Percentiles rank a stretch among this genome's conserved stretches.
phyloP scores from a whole-genome alignment of 225 moss, liverwort and hornwort genomes.

The Physcomitrium patens region DNA sequence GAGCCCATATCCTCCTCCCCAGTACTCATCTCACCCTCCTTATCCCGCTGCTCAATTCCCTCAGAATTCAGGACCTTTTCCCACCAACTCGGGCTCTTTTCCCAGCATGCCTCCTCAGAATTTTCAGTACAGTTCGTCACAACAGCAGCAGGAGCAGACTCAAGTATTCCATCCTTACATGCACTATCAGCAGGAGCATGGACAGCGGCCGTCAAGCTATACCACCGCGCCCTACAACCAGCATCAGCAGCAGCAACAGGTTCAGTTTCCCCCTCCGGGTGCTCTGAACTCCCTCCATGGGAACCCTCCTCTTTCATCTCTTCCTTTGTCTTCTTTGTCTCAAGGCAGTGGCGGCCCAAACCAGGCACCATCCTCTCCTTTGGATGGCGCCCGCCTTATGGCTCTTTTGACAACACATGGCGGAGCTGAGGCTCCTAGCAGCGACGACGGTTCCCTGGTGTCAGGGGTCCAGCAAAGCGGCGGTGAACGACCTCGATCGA shows the following conservation, averaged over 20 bases:
- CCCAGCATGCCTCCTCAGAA: conserved; percentile 60
- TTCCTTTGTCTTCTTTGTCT: conserved; percentile 52
- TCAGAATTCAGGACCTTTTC: conserved; percentile 50
- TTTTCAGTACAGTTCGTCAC: conserved; percentile 51
- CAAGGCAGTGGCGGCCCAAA: conserved; percentile 63
- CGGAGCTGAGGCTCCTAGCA: conserved; percentile 60
- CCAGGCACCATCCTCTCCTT: conserved; percentile 71
- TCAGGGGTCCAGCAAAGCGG: conserved; percentile 40
- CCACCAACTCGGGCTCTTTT: conserved; percentile 46
- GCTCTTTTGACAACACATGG: conserved; percentile 91
- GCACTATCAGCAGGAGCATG: conserved; percentile 92
- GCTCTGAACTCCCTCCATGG: conserved; percentile 54
- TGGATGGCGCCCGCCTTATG: conserved; percentile 98
- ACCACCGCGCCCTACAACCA: conserved; percentile 63
- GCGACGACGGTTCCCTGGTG: conserved; percentile 42
- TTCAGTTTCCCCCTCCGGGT: conserved; percentile 44
- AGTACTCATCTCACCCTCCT: conserved; percentile 54
- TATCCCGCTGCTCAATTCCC: conserved; percentile 52
- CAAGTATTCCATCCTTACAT: conserved; percentile 81
- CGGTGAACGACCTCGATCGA: conserved; percentile 42
- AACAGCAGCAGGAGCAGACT: conserved; percentile 58
- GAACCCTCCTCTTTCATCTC: conserved; percentile 59
- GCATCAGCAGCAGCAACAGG: conserved; percentile 45
- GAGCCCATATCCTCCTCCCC: conserved; percentile 60
- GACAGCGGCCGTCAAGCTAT: conserved; percentile 67